A percentile compares a stretch with the other conserved stretches of the same genome.
These are phyloP conservation scores for Trifolium repens DNA, from an alignment of 306 rosid species.

Conservation along the genomic window DNA sequence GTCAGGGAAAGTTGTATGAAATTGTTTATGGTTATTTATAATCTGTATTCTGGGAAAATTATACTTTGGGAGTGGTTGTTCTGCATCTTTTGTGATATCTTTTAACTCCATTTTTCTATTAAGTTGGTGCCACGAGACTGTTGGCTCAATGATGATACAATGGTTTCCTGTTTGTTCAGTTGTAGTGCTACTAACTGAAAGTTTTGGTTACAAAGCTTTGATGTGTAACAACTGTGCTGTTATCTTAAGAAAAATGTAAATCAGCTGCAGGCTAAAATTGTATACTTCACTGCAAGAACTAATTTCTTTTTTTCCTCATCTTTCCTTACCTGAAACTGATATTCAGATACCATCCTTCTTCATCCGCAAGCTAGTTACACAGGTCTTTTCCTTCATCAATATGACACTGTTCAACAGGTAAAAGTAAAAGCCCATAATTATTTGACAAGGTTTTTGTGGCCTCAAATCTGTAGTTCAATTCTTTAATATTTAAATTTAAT, in stretches of 20 bases:
- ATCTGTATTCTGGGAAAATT: neutral
- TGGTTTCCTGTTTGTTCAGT: conserved; percentile 22
- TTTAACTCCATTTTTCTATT: conserved; percentile 1
- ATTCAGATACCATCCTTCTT: conserved; percentile 95
- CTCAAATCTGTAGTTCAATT: neutral
- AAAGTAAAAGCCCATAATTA: conserved; percentile 52
- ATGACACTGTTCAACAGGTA: conserved; percentile 96
- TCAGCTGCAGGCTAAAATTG: conserved; percentile 1
- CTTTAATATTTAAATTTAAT: neutral
- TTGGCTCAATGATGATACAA: neutral
- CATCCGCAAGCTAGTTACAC: conserved; percentile 91
- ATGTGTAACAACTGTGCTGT: neutral
- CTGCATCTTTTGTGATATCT: neutral
- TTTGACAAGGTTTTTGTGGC: conserved; percentile 7
- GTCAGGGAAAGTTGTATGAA: conserved; percentile 13
- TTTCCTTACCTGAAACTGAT: conserved; percentile 45
- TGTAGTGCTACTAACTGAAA: conserved; percentile 23
- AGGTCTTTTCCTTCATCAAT: conserved; percentile 94
- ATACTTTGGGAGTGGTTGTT: conserved; percentile 23
- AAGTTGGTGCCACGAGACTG: neutral
- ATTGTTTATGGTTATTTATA: conserved; percentile 6
- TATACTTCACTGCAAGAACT: conserved; percentile 5
- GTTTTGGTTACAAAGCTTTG: conserved; percentile 20
- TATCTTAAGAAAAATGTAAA: neutral
- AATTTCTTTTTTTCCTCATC: neutral